Evolutionary conservation across 306 rosid species (phyloP).

Genomic region (Vachellia collinsii): DNA sequence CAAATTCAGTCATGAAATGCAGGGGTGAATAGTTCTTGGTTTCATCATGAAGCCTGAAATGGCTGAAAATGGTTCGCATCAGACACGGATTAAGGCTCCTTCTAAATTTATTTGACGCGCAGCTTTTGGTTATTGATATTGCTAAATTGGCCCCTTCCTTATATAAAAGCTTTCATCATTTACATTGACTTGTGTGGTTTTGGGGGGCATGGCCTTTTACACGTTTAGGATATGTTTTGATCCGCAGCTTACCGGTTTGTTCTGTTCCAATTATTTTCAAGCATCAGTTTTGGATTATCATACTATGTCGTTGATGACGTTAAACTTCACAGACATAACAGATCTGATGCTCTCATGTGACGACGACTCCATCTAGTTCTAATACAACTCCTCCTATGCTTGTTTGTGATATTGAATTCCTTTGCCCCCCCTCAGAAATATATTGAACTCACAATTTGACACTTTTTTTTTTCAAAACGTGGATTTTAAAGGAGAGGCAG

Average conservation of each 20-base stretch:
- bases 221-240: conserved; percentile 34
- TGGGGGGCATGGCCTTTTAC: conserved; percentile 34
- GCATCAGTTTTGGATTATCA: conserved; percentile 7
- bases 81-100: conserved; percentile 36
- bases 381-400: no score
- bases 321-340: no score
- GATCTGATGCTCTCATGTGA: no score
- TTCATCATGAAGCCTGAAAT: conserved; percentile 36
- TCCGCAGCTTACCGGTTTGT: background rate
- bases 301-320: no score
- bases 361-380: no score
- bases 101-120: conserved; percentile 26
- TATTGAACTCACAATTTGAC: no score
- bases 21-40: conserved; percentile 11
- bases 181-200: conserved; percentile 25
- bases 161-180: conserved; percentile 28
- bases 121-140: conserved; percentile 31
- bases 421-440: no score
- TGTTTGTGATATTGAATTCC: no score
- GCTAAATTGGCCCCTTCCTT: conserved; percentile 31
- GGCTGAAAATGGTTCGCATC: conserved; percentile 43
- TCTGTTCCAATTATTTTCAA: background rate
- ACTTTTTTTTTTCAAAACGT: conserved; percentile 5
- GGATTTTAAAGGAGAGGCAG: conserved; percentile 16
- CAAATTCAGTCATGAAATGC: conserved; percentile 44